Conservation (phyloP, 768 basidiomycete genomes). For the Tulasnella sp. region DNA sequence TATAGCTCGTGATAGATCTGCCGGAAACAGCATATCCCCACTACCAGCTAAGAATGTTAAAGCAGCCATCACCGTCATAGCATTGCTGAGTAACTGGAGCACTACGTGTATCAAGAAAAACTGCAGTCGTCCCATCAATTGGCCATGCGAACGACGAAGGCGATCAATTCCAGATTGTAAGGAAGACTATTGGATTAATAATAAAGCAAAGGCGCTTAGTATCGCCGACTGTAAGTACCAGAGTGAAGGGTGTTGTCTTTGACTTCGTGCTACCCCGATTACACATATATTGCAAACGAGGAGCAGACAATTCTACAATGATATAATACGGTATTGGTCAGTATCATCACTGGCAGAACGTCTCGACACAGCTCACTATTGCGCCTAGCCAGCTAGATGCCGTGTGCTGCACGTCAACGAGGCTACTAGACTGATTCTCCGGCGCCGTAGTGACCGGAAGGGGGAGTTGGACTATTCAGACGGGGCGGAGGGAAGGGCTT, state of each 20-base stretch:
- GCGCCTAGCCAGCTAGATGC: not conserved
- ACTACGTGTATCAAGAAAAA: not conserved
- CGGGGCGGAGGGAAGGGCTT: not conserved
- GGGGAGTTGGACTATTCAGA: not conserved
- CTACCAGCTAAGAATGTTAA: not conserved
- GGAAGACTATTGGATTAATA: not conserved
- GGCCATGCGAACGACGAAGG: not conserved
- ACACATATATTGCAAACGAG: not conserved
- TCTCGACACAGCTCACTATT: not conserved
- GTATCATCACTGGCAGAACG: not conserved
- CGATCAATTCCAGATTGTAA: not conserved
- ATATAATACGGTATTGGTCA: not conserved
- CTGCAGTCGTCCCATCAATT: not conserved
- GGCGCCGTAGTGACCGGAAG: not conserved
- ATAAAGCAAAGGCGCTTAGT: not conserved
- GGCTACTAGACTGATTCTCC: too few species aligned
- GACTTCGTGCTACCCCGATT: not conserved
- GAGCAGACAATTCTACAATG: not conserved
- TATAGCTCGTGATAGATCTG: not conserved
- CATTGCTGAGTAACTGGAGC: not conserved
- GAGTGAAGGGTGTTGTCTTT: not conserved
- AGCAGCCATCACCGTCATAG: not conserved
- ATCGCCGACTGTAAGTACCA: not conserved
- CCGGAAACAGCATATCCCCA: not conserved
- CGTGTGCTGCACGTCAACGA: not conserved